These are phyloP conservation scores for Arabidopsis thaliana DNA, from an alignment of 345 rosid genomes.

Conservation along the genomic window DNA sequence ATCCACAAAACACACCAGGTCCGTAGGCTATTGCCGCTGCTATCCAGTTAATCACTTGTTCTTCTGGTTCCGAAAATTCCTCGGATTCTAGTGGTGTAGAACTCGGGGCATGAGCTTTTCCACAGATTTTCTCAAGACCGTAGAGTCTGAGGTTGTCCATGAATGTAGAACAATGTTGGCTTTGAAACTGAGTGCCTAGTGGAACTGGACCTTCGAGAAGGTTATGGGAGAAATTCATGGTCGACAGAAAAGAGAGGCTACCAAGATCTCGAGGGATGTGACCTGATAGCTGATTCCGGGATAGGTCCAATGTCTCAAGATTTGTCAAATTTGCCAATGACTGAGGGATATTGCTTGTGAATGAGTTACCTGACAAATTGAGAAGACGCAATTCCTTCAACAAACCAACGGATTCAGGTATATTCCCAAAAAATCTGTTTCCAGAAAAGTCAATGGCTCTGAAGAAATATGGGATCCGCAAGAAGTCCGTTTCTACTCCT, in stretches of 20 bases:
- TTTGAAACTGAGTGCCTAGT: slow-evolving; percentile 29
- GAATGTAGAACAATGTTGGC: slow-evolving; percentile 14
- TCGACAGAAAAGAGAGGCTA: not conserved
- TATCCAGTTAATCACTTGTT: slow-evolving; percentile 10
- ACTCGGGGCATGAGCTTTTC: not conserved
- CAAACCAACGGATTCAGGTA: slow-evolving; percentile 18
- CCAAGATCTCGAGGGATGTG: slow-evolving; percentile 16
- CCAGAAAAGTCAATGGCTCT: slow-evolving; percentile 23
- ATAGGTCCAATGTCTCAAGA: slow-evolving; percentile 23
- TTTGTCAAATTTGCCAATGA: slow-evolving; percentile 16
- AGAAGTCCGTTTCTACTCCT: not conserved
- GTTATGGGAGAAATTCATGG: slow-evolving; percentile 20
- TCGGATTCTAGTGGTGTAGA: not conserved
- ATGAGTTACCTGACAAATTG: slow-evolving; percentile 31
- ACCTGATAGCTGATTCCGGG: slow-evolving; percentile 19
- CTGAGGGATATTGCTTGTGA: slow-evolving; percentile 10
- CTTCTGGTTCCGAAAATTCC: not conserved
- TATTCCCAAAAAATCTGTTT: not conserved
- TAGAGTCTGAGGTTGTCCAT: not conserved
- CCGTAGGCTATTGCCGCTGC: slow-evolving; percentile 13
- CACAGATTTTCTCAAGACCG: slow-evolving; percentile 1
- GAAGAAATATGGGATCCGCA: not conserved
- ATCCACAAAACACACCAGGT: slow-evolving; percentile 18
- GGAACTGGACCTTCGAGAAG: slow-evolving; percentile 24
- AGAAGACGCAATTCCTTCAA: slow-evolving; percentile 19